Conservation (phyloP, 1,139 yeast genomes). For the Taphrina sp. region DNA sequence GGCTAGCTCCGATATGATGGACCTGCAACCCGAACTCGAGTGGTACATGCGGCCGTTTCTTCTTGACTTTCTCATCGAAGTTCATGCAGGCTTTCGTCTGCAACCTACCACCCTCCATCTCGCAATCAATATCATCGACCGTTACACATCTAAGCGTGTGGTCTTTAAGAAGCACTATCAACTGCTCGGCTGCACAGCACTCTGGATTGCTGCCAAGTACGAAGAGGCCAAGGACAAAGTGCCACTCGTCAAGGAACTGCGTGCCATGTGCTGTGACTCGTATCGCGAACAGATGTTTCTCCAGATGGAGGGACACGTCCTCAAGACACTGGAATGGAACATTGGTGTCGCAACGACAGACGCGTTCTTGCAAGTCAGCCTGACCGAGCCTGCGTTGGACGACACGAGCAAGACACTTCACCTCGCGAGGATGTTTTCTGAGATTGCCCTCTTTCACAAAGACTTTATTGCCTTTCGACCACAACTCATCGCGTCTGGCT, state of each 20-base stretch:
- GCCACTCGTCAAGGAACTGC: slow-evolving; percentile 75
- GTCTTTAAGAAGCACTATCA: slow-evolving; percentile 93
- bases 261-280: slow-evolving; percentile 75
- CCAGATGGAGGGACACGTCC: slow-evolving; percentile 91
- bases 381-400: slow-evolving; percentile 41
- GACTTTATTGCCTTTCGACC: slow-evolving; percentile 62
- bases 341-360: slow-evolving; percentile 57
- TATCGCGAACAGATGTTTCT: slow-evolving; percentile 87
- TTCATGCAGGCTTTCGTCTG: slow-evolving; percentile 72
- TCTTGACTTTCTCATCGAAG: slow-evolving; percentile 76
- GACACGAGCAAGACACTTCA: slow-evolving; percentile 43
- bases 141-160: slow-evolving; percentile 85
- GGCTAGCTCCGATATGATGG: slow-evolving; percentile 72
- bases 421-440: slow-evolving; percentile 66
- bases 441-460: slow-evolving; percentile 70
- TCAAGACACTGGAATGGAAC: slow-evolving; percentile 81
- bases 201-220: slow-evolving; percentile 94
- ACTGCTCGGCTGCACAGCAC: slow-evolving; percentile 84
- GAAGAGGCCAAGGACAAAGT: slow-evolving; percentile 82
- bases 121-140: slow-evolving; percentile 77
- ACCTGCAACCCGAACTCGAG: slow-evolving; percentile 84
- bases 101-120: slow-evolving; percentile 77
- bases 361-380: slow-evolving; percentile 42
- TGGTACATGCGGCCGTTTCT: slow-evolving; percentile 92
- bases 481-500: slow-evolving; percentile 64